A percentile compares a stretch with the other conserved stretches of the same genome.
Conservation (phyloP, 805 yeast genomes). For the Cyberlindnera suaveolens region DNA sequence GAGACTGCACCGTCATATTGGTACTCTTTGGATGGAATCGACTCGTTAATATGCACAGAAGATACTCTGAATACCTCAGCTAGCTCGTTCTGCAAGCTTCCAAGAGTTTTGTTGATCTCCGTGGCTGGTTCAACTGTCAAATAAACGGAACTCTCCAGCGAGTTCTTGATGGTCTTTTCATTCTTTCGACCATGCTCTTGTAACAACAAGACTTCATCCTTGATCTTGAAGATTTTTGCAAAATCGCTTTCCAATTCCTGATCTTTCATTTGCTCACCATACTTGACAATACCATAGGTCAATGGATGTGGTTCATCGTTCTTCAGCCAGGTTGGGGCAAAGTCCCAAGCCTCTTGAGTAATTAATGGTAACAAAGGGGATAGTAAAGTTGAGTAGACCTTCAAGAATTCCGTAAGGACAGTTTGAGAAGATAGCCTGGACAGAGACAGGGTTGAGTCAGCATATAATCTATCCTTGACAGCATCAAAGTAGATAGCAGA, state of each 20-base stretch:
- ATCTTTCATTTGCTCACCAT: conserved; percentile 26
- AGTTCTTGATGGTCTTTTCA: conserved; percentile 41
- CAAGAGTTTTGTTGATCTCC: conserved; percentile 6
- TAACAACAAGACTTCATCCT: conserved; percentile 41
- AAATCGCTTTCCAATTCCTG: conserved; percentile 35
- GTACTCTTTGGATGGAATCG: conserved; percentile 13
- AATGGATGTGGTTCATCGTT: conserved; percentile 13
- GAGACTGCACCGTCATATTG: conserved; percentile 27
- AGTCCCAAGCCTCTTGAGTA: conserved; percentile 85
- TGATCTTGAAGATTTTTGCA: conserved; percentile 37
- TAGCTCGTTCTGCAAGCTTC: conserved; percentile 32
- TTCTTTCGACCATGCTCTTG: conserved; percentile 52
- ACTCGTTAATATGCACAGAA: conserved; percentile 34
- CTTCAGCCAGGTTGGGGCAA: conserved; percentile 30
- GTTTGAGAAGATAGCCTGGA: conserved; percentile 58
- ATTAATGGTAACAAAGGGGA: conserved; percentile 81
- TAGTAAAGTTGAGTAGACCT: conserved; percentile 56
- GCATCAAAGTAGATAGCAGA: conserved; percentile 85
- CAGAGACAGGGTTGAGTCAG: conserved; percentile 44
- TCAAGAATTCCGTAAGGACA: conserved; percentile 54
- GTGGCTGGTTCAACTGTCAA: conserved; percentile 23
- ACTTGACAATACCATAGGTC: conserved; percentile 9
- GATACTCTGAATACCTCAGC: conserved; percentile 63
- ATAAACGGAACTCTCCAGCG: conserved; percentile 51
- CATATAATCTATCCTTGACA: conserved; percentile 79